Conservation (phyloP, 495 filamentous ascomycete species). For the Gamarada debralockiae region DNA sequence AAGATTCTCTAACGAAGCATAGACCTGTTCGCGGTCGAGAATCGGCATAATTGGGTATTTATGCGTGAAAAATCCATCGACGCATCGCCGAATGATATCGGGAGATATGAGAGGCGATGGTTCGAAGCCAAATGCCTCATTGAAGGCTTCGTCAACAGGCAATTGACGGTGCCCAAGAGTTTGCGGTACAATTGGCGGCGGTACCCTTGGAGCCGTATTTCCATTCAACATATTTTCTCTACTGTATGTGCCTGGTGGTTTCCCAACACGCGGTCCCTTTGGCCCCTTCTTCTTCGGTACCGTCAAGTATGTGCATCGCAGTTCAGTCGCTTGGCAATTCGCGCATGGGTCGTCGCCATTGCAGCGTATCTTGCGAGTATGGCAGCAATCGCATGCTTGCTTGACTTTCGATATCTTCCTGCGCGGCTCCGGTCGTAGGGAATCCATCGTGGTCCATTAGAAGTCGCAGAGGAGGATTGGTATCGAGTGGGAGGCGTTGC, state of each 20-base stretch:
- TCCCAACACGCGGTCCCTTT: neutral
- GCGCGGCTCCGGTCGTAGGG: too few species aligned
- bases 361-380: conserved; percentile 21
- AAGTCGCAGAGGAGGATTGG: too few species aligned
- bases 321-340: conserved; percentile 8
- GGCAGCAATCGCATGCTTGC: conserved; percentile 24
- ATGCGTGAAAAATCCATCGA: conserved; percentile 19
- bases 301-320: conserved; percentile 9
- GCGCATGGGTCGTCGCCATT: conserved; percentile 11
- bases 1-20: neutral
- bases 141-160: neutral
- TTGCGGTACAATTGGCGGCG: too few species aligned
- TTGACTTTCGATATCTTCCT: too few species aligned
- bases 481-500: too few species aligned
- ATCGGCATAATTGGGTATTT: conserved; percentile 21
- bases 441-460: too few species aligned
- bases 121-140: conserved; percentile 2
- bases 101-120: conserved; percentile 6
- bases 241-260: neutral
- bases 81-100: conserved; percentile 6
- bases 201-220: too few species aligned
- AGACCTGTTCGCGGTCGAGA: conserved; percentile 1
- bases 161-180: neutral
- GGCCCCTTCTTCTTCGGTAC: conserved; percentile 17
- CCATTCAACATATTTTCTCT: neutral